Percentiles rank a stretch among this genome's conserved stretches.
Conservation (phyloP, 371 early-diverging fungal species). For the Mucor racemosus region DNA sequence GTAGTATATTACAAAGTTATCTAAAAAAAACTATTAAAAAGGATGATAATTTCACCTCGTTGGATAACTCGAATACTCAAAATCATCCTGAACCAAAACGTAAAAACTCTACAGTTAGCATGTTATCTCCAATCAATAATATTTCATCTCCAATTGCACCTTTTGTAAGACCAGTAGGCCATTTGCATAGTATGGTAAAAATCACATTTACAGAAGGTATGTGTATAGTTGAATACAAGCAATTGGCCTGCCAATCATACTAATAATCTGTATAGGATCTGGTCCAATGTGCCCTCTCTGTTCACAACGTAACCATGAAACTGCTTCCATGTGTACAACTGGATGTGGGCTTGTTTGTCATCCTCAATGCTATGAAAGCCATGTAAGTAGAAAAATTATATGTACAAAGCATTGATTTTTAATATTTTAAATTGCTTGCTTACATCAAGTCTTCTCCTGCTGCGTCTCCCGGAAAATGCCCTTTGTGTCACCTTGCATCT, state of each 20-base stretch:
- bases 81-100: not conserved
- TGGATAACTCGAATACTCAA: not conserved
- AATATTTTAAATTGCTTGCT: not conserved
- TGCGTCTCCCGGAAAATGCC: not conserved
- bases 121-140: not conserved
- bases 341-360: slow-evolving; percentile 1
- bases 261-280: not conserved
- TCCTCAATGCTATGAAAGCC: not conserved
- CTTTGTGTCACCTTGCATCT: not conserved
- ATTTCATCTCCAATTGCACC: not conserved
- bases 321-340: not conserved
- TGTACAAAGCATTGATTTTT: not conserved
- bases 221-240: too few relatives aligned
- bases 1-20: slow-evolving; percentile 7
- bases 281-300: not conserved
- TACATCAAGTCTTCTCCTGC: not conserved
- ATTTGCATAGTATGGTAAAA: not conserved
- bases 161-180: not conserved
- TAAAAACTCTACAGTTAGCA: not conserved
- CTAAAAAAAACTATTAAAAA: slow-evolving; percentile 2
- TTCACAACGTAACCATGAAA: not conserved
- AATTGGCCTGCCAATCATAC: too few relatives aligned
- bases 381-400: not conserved
- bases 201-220: slow-evolving; percentile 1
- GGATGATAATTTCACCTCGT: not conserved